Percentiles rank a stretch among this genome's conserved stretches.
Evolutionary conservation across 108 stramenopile species (phyloP).

Genomic region (Craspedostauros australis): DNA sequence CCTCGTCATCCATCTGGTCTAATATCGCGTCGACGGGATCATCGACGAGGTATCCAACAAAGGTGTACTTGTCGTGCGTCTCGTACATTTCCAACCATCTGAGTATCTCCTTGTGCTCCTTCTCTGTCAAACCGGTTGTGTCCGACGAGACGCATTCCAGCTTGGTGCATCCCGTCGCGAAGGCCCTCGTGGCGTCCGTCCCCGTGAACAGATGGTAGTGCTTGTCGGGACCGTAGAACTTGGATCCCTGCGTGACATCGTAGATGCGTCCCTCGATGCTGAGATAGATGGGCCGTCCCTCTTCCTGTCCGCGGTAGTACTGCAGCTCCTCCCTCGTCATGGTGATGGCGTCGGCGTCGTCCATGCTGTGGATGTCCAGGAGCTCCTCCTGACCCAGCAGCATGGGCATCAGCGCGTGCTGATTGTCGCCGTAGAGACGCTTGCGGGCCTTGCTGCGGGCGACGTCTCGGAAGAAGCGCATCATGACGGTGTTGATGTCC

Average conservation of each 20-base stretch:
- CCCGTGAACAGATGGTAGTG: constrained; percentile 68
- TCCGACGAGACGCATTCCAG: constrained; percentile 35
- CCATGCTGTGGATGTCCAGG: constrained; percentile 8
- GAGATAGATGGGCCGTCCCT: constrained; percentile 52
- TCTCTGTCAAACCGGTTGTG: constrained; percentile 43
- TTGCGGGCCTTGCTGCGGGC: constrained; percentile 60
- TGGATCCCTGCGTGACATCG: constrained; percentile 55
- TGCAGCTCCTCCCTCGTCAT: constrained; percentile 51
- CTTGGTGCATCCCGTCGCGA: constrained; percentile 60
- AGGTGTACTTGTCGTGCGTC: constrained; percentile 73
- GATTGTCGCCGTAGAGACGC: constrained; percentile 36
- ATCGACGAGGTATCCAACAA: constrained; percentile 54
- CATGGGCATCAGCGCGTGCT: constrained; percentile 22
- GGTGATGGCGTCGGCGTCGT: constrained; percentile 32
- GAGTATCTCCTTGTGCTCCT: constrained; percentile 56
- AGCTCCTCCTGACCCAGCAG: not conserved
- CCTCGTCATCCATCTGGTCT: too few species aligned
- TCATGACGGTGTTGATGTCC: constrained; percentile 57
- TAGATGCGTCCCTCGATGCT: constrained; percentile 68
- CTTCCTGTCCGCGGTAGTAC: constrained; percentile 50
- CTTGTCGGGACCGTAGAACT: constrained; percentile 59
- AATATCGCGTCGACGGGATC: too few species aligned
- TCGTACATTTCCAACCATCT: constrained; percentile 73
- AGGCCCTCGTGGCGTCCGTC: constrained; percentile 61
- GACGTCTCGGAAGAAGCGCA: constrained; percentile 78